phyloP scores from a whole-genome alignment of 139 green algal species.

The Zygnema cylindricum region DNA sequence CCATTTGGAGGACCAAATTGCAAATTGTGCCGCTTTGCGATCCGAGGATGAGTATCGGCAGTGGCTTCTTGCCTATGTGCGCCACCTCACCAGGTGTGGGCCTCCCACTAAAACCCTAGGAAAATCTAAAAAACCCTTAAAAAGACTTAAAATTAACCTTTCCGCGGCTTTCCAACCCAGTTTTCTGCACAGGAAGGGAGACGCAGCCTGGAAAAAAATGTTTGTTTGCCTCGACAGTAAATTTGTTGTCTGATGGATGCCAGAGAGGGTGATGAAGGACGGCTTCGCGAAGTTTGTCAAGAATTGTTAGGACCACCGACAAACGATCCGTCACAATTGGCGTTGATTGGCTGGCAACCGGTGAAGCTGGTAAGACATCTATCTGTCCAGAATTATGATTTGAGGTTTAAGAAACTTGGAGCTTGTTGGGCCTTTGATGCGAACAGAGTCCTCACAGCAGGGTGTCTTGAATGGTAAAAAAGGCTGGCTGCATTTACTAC shows the following conservation, averaged over 20 bases:
- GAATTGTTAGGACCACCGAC: slow-evolving; percentile 36
- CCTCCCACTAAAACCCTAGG: too few species aligned
- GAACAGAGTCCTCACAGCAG: neutral
- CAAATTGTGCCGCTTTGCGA: slow-evolving; percentile 9
- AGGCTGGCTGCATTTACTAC: too few species aligned
- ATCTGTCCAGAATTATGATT: too few species aligned
- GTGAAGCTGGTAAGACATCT: slow-evolving; percentile 30
- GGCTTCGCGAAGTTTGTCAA: slow-evolving; percentile 55
- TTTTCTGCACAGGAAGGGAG: neutral
- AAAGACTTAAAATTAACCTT: neutral
- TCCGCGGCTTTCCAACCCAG: neutral
- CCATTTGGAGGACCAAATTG: slow-evolving; percentile 47
- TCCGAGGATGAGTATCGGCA: slow-evolving; percentile 43
- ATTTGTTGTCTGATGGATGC: neutral
- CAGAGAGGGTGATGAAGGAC: slow-evolving; percentile 48
- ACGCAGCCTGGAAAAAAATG: neutral
- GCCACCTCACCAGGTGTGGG: slow-evolving; percentile 41
- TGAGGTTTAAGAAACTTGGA: too few species aligned
- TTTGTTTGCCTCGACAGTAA: too few species aligned
- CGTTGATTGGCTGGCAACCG: neutral
- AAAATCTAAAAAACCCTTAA: too few species aligned
- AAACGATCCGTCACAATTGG: neutral
- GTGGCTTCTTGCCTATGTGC: slow-evolving; percentile 38
- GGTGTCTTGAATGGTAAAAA: neutral
- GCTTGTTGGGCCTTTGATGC: too few species aligned